phyloP scores from a whole-genome alignment of 805 yeast genomes.

The Candida koratica region DNA sequence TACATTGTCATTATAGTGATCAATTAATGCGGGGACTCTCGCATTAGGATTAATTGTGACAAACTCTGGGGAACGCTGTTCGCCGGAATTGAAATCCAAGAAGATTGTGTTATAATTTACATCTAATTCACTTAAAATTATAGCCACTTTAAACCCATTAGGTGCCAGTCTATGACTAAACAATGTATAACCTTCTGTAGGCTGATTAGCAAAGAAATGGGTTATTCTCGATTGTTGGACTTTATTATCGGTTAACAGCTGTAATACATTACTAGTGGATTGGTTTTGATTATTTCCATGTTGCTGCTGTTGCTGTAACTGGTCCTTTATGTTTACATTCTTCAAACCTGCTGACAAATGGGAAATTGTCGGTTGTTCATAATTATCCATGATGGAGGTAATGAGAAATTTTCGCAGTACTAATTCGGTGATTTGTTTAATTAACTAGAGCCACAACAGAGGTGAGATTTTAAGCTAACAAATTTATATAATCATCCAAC shows the following conservation, averaged over 20 bases:
- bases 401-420: constrained; percentile 2
- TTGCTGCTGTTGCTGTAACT: constrained; percentile 16
- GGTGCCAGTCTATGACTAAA: constrained; percentile 87
- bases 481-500: constrained; percentile 2
- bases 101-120: constrained; percentile 76
- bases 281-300: constrained; percentile 9
- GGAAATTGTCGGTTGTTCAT: constrained; percentile 31
- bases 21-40: constrained; percentile 90
- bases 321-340: constrained; percentile 39
- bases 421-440: not conserved
- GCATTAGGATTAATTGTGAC: constrained; percentile 95
- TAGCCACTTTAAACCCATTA: constrained; percentile 94
- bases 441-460: constrained; percentile 1
- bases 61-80: constrained; percentile 90
- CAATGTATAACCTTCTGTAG: constrained; percentile 77
- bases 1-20: constrained; percentile 75
- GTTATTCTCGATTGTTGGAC: constrained; percentile 57
- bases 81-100: constrained; percentile 82
- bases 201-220: constrained; percentile 70
- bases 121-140: constrained; percentile 78
- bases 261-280: constrained; percentile 15
- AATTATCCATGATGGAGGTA: constrained; percentile 3
- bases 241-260: constrained; percentile 26
- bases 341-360: constrained; percentile 45
- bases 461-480: not conserved